Evolutionary conservation across 148 eudicot genomes (phyloP).

Genomic region (Rhododendron henanense): DNA sequence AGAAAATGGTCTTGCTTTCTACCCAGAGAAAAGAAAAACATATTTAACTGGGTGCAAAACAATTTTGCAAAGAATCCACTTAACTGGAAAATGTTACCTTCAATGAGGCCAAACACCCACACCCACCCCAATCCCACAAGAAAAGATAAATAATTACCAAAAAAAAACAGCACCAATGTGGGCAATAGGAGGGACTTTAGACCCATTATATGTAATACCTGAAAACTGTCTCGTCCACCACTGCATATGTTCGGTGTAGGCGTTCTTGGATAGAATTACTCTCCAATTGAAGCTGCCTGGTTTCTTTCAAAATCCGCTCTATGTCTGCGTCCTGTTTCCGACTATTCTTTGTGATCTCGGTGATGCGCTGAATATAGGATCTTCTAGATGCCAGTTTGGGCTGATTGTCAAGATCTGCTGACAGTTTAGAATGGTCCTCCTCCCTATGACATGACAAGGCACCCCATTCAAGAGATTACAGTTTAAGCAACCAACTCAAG

Average conservation of each 20-base stretch:
- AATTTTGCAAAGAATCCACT: neutral
- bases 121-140: neutral
- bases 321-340: constrained; percentile 62
- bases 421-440: constrained; percentile 42
- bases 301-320: constrained; percentile 58
- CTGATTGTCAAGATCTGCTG: constrained; percentile 41
- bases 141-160: neutral
- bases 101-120: neutral
- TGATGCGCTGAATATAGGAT: constrained; percentile 56
- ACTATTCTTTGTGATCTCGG: constrained; percentile 71
- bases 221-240: constrained; percentile 56
- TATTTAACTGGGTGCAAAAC: neutral
- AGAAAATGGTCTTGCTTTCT: neutral
- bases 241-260: constrained; percentile 64
- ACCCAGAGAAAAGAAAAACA: neutral
- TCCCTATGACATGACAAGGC: constrained; percentile 36
- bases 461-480: neutral
- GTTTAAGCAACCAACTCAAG: neutral
- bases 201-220: constrained; percentile 27
- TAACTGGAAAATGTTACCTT: neutral
- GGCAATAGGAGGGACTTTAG: neutral
- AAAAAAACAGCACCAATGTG: neutral
- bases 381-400: constrained; percentile 52
- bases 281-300: constrained; percentile 73
- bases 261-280: constrained; percentile 70